Evolutionary conservation across 805 yeast species (phyloP).

Genomic region (Wickerhamomyces silvicola): DNA sequence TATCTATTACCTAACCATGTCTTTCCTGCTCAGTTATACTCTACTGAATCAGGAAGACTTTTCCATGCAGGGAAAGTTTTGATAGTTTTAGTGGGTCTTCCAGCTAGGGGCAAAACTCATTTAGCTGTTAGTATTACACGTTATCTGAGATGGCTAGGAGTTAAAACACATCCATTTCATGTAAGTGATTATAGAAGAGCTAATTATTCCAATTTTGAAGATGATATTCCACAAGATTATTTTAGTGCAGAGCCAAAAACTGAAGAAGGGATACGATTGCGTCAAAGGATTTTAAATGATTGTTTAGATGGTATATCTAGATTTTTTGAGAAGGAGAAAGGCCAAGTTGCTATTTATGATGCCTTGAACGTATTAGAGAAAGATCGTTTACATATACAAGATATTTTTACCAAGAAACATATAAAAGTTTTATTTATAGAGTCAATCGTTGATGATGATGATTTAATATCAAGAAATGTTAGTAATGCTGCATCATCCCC

Average conservation of each 20-base stretch:
- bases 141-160: constrained; percentile 94
- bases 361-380: constrained; percentile 81
- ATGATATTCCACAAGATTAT: constrained; percentile 60
- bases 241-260: constrained; percentile 50
- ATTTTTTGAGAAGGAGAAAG: constrained; percentile 69
- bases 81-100: constrained; percentile 84
- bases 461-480: constrained; percentile 66
- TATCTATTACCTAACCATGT: constrained; percentile 54
- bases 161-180: constrained; percentile 85
- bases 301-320: constrained; percentile 64
- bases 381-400: constrained; percentile 55
- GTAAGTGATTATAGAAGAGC: constrained; percentile 83
- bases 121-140: constrained; percentile 87
- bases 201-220: constrained; percentile 26
- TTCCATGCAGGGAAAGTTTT: constrained; percentile 95
- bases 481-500: constrained; percentile 83
- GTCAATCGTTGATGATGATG: constrained; percentile 69
- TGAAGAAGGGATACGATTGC: constrained; percentile 41
- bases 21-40: constrained; percentile 88
- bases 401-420: constrained; percentile 45
- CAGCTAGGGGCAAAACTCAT: constrained; percentile 95
- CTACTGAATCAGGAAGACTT: constrained; percentile 86
- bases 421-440: constrained; percentile 86
- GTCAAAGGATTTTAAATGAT: constrained; percentile 51
- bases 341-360: constrained; percentile 95